A percentile compares a stretch with the other conserved stretches of the same genome.
These are phyloP conservation scores for Chenopodium album DNA, from an alignment of 148 eudicot genomes.

Conservation along the genomic window DNA sequence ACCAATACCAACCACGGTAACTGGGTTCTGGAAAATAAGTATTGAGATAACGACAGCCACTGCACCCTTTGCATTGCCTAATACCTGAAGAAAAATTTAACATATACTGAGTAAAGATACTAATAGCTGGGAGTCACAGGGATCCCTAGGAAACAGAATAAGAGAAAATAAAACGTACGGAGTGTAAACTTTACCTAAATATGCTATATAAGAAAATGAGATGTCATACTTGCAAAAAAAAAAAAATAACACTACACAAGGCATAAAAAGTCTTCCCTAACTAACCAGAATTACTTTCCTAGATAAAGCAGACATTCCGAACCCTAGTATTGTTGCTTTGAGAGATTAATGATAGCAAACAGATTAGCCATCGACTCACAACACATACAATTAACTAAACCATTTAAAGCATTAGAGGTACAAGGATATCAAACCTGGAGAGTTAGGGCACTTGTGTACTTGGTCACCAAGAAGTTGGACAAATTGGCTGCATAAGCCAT, in stretches of 20 bases:
- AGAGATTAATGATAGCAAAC: not conserved
- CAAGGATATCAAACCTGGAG: constrained; percentile 64
- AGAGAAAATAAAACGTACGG: no score
- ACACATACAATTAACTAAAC: not conserved
- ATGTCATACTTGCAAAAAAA: no score
- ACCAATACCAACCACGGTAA: constrained; percentile 74
- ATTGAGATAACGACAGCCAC: constrained; percentile 97
- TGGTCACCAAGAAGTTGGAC: constrained; percentile 95
- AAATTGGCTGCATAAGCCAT: constrained; percentile 95
- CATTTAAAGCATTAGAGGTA: constrained; percentile 14
- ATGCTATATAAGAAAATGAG: not conserved
- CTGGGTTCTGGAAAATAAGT: constrained; percentile 84
- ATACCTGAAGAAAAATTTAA: constrained; percentile 46
- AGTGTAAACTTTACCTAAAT: not conserved
- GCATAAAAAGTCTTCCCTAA: not conserved
- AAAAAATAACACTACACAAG: not conserved
- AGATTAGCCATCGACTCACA: not conserved
- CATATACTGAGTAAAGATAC: not conserved
- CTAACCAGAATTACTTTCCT: not conserved
- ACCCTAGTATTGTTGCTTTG: not conserved
- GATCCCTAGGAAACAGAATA: not conserved
- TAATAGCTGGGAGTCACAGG: not conserved
- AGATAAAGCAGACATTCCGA: no score
- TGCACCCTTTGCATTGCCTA: constrained; percentile 97
- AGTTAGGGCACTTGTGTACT: constrained; percentile 93